These are phyloP conservation scores for Penicillium sp. DNA, from an alignment of 2,329 filamentous ascomycete species.

Conservation along the genomic window DNA sequence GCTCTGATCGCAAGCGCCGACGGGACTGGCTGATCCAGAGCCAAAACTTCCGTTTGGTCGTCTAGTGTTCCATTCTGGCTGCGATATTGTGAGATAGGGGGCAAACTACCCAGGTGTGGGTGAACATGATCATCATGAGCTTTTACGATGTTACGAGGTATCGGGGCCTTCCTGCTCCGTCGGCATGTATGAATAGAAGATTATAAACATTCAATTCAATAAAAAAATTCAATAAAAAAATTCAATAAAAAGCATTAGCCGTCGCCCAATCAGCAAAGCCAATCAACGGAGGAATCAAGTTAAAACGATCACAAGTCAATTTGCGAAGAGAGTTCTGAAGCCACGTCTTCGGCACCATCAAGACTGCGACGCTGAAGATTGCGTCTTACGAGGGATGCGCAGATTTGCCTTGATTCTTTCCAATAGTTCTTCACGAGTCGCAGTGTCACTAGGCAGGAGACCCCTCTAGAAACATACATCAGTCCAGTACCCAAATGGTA, in stretches of 20 bases:
- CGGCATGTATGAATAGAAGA: not conserved
- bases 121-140: constrained; percentile 2
- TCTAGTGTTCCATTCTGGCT: constrained; percentile 35
- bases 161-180: not conserved
- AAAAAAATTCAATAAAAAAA: not conserved
- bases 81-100: not conserved
- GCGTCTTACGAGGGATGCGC: constrained; percentile 47
- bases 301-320: not conserved
- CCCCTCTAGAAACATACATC: constrained; percentile 57
- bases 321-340: not conserved
- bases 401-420: constrained; percentile 72
- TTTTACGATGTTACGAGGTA: constrained; percentile 8
- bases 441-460: constrained; percentile 61
- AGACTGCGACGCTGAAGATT: constrained; percentile 13
- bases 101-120: not conserved
- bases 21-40: constrained; percentile 70
- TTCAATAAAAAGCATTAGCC: not conserved
- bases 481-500: not conserved
- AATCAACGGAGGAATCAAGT: not conserved
- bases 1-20: constrained; percentile 55
- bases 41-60: constrained; percentile 68
- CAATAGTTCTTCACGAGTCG: constrained; percentile 66
- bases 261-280: not conserved
- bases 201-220: not conserved
- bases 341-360: constrained; percentile 9